These are phyloP conservation scores for Zymoseptoria passerinii DNA, from an alignment of 2,329 filamentous ascomycete genomes.

Conservation along the genomic window DNA sequence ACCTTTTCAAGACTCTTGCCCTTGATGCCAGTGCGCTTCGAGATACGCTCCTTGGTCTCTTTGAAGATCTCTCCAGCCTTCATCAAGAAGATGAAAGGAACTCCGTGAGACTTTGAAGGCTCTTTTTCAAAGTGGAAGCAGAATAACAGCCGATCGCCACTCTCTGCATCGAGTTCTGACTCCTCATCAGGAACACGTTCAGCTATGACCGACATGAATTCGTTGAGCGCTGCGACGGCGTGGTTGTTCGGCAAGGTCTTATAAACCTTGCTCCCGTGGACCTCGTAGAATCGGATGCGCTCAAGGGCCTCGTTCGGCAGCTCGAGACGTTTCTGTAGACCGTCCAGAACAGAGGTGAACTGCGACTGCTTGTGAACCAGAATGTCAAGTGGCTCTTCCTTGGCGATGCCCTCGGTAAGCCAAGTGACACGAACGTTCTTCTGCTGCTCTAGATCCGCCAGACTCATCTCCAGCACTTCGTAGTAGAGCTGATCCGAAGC, in stretches of 20 bases:
- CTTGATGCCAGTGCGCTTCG: slow-evolving; percentile 86
- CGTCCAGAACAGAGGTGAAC: slow-evolving; percentile 67
- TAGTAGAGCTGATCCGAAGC: slow-evolving; percentile 69
- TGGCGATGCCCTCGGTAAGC: slow-evolving; percentile 82
- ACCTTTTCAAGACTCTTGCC: slow-evolving; percentile 99
- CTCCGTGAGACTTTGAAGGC: slow-evolving; percentile 69
- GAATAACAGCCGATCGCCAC: slow-evolving; percentile 58
- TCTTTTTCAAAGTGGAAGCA: slow-evolving; percentile 94
- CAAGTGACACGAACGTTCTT: slow-evolving; percentile 76
- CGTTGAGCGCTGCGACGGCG: slow-evolving; percentile 72
- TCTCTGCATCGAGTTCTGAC: slow-evolving; percentile 17
- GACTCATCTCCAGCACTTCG: slow-evolving; percentile 86
- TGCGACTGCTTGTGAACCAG: slow-evolving; percentile 81
- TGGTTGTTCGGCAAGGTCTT: slow-evolving; percentile 65
- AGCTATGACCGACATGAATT: slow-evolving; percentile 74
- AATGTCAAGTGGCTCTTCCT: slow-evolving; percentile 78
- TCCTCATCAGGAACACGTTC: slow-evolving; percentile 71
- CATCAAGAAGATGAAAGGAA: slow-evolving; percentile 84
- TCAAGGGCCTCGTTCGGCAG: slow-evolving; percentile 67
- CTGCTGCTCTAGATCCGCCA: slow-evolving; percentile 88
- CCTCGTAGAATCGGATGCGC: slow-evolving; percentile 73
- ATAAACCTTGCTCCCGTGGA: slow-evolving; percentile 73
- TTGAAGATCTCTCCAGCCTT: slow-evolving; percentile 80
- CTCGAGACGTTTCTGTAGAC: slow-evolving; percentile 70
- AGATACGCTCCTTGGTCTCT: slow-evolving; percentile 89